Evolutionary conservation across 495 filamentous ascomycete species (phyloP), one percentile per base, ranked within the genome.

Genomic region (Umbilicaria muhlenbergii): DNA sequence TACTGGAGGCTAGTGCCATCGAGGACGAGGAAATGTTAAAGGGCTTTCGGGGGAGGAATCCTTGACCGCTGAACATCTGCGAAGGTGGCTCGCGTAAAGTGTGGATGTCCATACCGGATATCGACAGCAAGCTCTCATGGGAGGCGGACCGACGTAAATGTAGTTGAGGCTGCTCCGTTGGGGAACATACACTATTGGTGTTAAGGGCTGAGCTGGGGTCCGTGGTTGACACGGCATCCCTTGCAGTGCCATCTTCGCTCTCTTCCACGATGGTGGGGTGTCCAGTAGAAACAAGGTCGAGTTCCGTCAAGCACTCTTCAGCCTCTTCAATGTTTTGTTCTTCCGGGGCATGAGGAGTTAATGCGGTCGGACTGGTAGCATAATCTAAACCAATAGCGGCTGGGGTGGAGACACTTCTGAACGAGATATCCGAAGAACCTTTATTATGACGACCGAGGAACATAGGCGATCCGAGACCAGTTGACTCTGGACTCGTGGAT

Each of bases 401-500:
- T 14, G 34, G 19, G 19, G 42, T 47, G 17, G 39, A 55, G 36
- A 74, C 66, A 44, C 68, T 69, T 11, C 71, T 61, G 13, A 61
- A 56, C 3, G 76, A 75, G 34, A 68, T 49, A 47, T 73, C 77
- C 2, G 78, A 77, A 0, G 55, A 53, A 8, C 65, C 63, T 41
- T 75, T 78, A 36, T 62, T 54, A 42, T 74, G 70, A n/a, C 60
- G 43, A 2, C 43, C 40, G n/a, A 35, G 32, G 63, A 73, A 71
- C 19, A 56, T 52, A 5, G 75, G 73, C 19, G 74, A 75, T 42
- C 67, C 65, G n/a, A 80, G 71, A 28, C 75, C 71, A 2, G 73
- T 62, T 36, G 80, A 78, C 0, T 80, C 81, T 0, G 87, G 86
- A 19, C 83, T 92, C 0, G 75, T 81, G 1, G 86, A 81, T 40